Evolutionary conservation across 768 basidiomycete species (phyloP), one percentile per base, ranked within the genome.

Genomic region (Hygrocybe coccinea): DNA sequence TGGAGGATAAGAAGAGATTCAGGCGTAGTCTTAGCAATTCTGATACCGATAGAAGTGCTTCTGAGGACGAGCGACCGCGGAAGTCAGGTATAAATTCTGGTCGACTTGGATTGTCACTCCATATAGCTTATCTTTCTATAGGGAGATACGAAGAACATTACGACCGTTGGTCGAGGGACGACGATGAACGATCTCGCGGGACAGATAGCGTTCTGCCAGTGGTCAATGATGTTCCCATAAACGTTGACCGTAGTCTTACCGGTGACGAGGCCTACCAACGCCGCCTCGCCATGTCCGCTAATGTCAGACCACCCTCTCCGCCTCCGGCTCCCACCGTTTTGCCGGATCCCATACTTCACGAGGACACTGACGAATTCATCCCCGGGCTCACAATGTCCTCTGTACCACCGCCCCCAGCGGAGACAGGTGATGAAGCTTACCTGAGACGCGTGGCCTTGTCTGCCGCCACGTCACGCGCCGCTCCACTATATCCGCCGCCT

Each of bases 181-280:
- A 86, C 37, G 79, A 80, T 36, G 76, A 79, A 14, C 64, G 49
- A 4, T 22, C 50, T 38, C 67, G 56, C 45, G 65, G 65, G n/a
- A 51, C 58, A 34, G 56, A 36, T 8, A 66, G 59, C 22, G 63
- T 68, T 36, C 69, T 66, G 17, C 64, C 67, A 4, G 63, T 63
- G 5, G 60, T 62, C 15, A 63, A 65, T 45, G 56, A 69, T 3
- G 54, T 78, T 15, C 71, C 78, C 17, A 69, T 71, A 3, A 64
- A 69, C 1, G 68, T 79, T 0, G 77, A 81, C 25, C 68, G 69
- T 34, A 71, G 68, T 36, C 71, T 85, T 60, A 82, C 83, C 2
- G 89, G 88, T n/a, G 89, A 91, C 47, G 90, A 89, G 64, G 88
- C 85, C 1, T 91, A 83, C 64, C 84, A 84, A 60, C 83, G 85